Evolutionary conservation across 768 basidiomycete species (phyloP).

Genomic region (Boletus reticuloceps): DNA sequence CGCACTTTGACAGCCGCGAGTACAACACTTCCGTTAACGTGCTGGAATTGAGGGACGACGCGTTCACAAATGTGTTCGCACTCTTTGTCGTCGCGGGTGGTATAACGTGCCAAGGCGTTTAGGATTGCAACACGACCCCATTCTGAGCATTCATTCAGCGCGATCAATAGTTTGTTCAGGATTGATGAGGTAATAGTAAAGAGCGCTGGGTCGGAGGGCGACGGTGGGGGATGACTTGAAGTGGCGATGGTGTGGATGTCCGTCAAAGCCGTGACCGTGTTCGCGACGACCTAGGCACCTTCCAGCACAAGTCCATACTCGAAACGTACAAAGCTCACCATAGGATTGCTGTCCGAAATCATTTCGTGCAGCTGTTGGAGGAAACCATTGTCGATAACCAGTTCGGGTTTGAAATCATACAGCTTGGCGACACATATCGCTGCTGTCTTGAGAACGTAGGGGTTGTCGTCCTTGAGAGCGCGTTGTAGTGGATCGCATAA

Average conservation of each 20-base stretch:
- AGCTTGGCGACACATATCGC: slow-evolving; percentile 96
- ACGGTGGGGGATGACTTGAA: slow-evolving; percentile 46
- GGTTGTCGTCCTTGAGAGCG: slow-evolving; percentile 91
- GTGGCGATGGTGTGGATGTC: slow-evolving; percentile 84
- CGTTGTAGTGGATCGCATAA: slow-evolving; percentile 93
- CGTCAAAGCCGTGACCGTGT: slow-evolving; percentile 88
- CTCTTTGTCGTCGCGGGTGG: slow-evolving; percentile 85
- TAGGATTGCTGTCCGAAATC: too few relatives aligned
- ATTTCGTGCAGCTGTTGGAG: slow-evolving; percentile 85
- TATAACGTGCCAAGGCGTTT: slow-evolving; percentile 81
- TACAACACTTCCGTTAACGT: slow-evolving; percentile 93
- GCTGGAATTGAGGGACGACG: slow-evolving; percentile 98
- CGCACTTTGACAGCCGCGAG: slow-evolving; percentile 89
- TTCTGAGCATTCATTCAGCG: slow-evolving; percentile 96
- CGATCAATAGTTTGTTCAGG: slow-evolving; percentile 88
- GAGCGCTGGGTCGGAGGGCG: slow-evolving; percentile 58
- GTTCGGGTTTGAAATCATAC: slow-evolving; percentile 94
- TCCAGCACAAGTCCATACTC: background rate
- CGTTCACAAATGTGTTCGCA: slow-evolving; percentile 99
- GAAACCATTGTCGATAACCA: slow-evolving; percentile 95
- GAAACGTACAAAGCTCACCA: slow-evolving; percentile 46
- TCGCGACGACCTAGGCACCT: slow-evolving; percentile 81
- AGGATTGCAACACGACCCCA: slow-evolving; percentile 97
- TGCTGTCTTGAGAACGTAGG: slow-evolving; percentile 97
- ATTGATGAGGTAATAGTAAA: slow-evolving; percentile 84